Base-by-base conservation (phyloP, 2,329 filamentous ascomycete genomes). In the Cordyceps cateniannulata region DNA sequence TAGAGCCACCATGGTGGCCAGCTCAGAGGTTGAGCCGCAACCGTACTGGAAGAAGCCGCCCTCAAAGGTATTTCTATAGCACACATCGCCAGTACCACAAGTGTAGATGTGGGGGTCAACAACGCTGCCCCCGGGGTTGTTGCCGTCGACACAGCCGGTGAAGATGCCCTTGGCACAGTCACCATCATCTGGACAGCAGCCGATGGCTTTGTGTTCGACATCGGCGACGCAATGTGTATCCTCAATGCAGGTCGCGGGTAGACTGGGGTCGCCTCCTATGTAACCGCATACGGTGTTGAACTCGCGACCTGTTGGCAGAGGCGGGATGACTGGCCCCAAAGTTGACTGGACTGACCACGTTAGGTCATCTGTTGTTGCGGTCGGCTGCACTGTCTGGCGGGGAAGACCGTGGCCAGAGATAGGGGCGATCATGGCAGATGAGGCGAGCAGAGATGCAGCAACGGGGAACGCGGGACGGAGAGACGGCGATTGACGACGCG, bases 201-300 rank as follows among this genome's bases (percentile, higher is more conserved):
- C 82, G 35, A 85, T 73, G n/a, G 77, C 77, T 29, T 76, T 75
- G 60, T 79, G 74, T 20, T 73, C 71, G 22, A 73, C 70, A 63
- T 85, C 82, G 48, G 82, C 71, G 25, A 82, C 83, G 67, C 83
- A 86, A 69, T 85, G 81, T 42, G 82, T 85, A 38, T 82, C 83
- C 0, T 77, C 75, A 29, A 76, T 78, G 67, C 83, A 86, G 42
- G 83, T 85, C 44, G 83, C 83, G 3, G 82, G 81, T 32, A 84
- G 70, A 25, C 71, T 70, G 1, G 77, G 69, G 64, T 84, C 69
- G 24, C 81, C 83, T 63, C 77, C 79, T 66, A 86, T 76, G 69
- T 79, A 86, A 47, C 83, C 83, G 65, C 83, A 85, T 60, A 86
- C 68, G 18, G 82, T 85, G 69, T 83, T 83, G 57, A 73, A 67